Percentiles rank a stretch among this genome's conserved stretches.
Conservation (phyloP, 2,329 filamentous ascomycete species). For the Neocatenulostroma microsporum region DNA sequence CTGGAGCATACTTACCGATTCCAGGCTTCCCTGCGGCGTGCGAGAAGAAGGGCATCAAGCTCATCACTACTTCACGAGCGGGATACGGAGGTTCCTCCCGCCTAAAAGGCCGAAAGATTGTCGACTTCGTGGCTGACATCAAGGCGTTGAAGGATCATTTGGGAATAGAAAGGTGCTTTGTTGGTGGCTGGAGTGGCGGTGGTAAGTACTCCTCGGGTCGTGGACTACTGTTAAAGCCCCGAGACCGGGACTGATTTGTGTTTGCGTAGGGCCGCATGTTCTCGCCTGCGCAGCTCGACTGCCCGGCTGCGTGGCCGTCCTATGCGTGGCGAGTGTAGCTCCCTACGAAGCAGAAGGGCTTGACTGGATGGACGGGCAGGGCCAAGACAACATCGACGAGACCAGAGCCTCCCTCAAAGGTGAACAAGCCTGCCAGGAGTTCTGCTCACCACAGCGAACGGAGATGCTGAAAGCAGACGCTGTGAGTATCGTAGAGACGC, state of each 20-base stretch:
- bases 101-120: conserved; percentile 8
- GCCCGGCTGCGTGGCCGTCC: conserved; percentile 7
- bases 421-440: conserved; percentile 9
- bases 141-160: conserved; percentile 12
- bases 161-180: conserved; percentile 9
- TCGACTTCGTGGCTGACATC: conserved; percentile 11
- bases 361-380: conserved; percentile 15
- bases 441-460: conserved; percentile 3
- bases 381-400: conserved; percentile 17
- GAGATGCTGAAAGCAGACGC: conserved; percentile 12
- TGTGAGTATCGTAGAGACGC: conserved; percentile 7
- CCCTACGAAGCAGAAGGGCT: conserved; percentile 15
- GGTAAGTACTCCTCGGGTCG: no score
- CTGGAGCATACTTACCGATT: conserved; percentile 5
- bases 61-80: conserved; percentile 12
- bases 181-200: conserved; percentile 17
- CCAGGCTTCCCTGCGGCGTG: conserved; percentile 5
- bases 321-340: conserved; percentile 12
- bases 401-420: conserved; percentile 11
- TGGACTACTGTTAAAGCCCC: no score
- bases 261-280: conserved; percentile 15
- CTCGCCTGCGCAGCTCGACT: conserved; percentile 14
- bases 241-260: no score
- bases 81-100: conserved; percentile 14
- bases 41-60: conserved; percentile 8